Conservation (phyloP, 2,329 filamentous ascomycete species). For the Alternaria arborescens region DNA sequence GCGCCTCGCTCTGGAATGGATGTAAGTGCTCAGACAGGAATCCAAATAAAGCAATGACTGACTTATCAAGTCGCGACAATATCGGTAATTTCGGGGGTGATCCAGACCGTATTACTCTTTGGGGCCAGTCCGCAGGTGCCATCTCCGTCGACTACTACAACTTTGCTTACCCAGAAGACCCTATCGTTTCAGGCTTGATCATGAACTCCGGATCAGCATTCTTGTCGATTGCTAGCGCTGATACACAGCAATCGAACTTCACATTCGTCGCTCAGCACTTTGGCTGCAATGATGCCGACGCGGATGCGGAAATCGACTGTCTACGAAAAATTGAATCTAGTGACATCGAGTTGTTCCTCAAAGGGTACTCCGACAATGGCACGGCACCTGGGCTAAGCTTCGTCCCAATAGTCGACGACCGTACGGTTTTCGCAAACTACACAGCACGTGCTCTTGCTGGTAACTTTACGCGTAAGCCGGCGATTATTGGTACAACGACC, state of each 20-base stretch:
- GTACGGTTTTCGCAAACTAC: slow-evolving; percentile 48
- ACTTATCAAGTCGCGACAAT: slow-evolving; percentile 39
- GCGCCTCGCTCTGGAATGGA: slow-evolving; percentile 51
- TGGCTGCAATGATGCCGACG: slow-evolving; percentile 39
- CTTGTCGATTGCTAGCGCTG: slow-evolving; percentile 20
- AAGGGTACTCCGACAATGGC: slow-evolving; percentile 36
- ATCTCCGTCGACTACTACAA: slow-evolving; percentile 58
- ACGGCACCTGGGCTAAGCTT: slow-evolving; percentile 39
- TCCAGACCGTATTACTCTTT: slow-evolving; percentile 49
- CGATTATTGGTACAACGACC: slow-evolving; percentile 48
- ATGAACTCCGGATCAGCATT: slow-evolving; percentile 37
- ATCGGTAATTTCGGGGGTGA: slow-evolving; percentile 51
- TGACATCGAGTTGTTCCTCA: slow-evolving; percentile 46
- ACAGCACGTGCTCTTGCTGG: slow-evolving; percentile 40
- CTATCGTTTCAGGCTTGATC: slow-evolving; percentile 52
- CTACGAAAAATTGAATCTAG: slow-evolving; percentile 43
- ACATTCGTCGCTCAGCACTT: slow-evolving; percentile 49
- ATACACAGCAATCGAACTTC: slow-evolving; percentile 48
- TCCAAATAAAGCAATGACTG: slow-evolving; percentile 11
- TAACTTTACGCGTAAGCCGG: slow-evolving; percentile 42
- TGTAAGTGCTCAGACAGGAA: neutral
- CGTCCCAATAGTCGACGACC: slow-evolving; percentile 39
- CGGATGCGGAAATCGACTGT: slow-evolving; percentile 47
- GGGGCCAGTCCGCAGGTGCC: slow-evolving; percentile 52
- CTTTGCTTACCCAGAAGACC: slow-evolving; percentile 59